These are phyloP conservation scores for Lichenothelia convexa DNA, from an alignment of 495 filamentous ascomycete genomes.

Conservation along the genomic window DNA sequence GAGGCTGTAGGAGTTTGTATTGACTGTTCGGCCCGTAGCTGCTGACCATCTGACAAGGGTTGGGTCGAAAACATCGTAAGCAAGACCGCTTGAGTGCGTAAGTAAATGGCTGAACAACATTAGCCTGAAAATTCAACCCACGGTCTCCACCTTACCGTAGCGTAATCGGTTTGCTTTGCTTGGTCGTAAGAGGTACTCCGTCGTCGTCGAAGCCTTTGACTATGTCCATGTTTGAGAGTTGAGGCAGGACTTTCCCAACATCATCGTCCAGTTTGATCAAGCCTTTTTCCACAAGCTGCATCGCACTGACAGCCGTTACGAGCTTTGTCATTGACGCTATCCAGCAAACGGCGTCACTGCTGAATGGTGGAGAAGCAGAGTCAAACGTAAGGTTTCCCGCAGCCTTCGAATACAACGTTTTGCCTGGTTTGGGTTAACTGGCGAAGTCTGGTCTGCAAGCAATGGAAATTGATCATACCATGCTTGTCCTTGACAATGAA, in stretches of 20 bases:
- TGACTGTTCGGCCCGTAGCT: too few relatives aligned
- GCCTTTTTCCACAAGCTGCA: constrained; percentile 18
- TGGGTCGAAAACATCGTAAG: constrained; percentile 5
- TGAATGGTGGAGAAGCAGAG: too few relatives aligned
- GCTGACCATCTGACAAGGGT: too few relatives aligned
- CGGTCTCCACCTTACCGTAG: constrained; percentile 3
- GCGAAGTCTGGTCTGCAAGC: too few relatives aligned
- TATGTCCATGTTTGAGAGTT: constrained; percentile 12
- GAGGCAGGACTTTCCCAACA: constrained; percentile 13
- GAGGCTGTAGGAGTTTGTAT: not conserved
- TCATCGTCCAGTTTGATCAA: constrained; percentile 19
- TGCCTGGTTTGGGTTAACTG: too few relatives aligned
- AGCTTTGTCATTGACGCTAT: constrained; percentile 7
- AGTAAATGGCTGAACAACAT: constrained; percentile 8
- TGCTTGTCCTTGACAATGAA: too few relatives aligned
- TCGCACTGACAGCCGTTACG: constrained; percentile 15
- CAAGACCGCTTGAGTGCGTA: constrained; percentile 9
- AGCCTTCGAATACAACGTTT: too few relatives aligned
- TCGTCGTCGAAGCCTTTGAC: constrained; percentile 9
- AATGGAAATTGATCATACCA: too few relatives aligned
- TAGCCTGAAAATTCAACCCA: too few relatives aligned
- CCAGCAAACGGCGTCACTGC: not conserved
- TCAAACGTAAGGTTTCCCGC: too few relatives aligned
- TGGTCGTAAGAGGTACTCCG: constrained; percentile 6
- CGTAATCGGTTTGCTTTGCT: constrained; percentile 7